Evolutionary conservation across 2,329 filamentous ascomycete genomes (phyloP), one percentile per base, ranked within the genome.

Genomic region (Xylaria sp.): DNA sequence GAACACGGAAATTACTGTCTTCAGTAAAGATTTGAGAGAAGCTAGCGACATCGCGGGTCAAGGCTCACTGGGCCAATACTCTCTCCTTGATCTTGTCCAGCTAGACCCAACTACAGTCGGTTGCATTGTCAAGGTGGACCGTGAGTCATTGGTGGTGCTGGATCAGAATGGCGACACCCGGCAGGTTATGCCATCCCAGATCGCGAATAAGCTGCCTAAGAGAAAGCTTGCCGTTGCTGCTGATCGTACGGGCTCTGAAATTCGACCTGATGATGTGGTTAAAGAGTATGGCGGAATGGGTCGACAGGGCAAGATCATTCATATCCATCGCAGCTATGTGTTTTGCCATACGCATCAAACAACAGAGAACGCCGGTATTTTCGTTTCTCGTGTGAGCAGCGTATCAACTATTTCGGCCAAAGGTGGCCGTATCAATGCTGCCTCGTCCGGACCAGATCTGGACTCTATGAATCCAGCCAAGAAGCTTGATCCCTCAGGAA

Each of bases 1-100:
- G 69, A 95, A 96, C 80, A 90, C 91, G 61, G 96, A 99, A 79
- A 94, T 99, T 74, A 97, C 94, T 0, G 96, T 99, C 40, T 99
- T 99, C 79, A 97, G 95, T 83, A 97, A 97, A 79, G 96, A 99
- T 82, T 83, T 99, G 69, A 89, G 97, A 73, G 93, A 97, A 80
- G 96, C 96, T 33, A 93, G 93, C 64, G 96, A 98, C 78, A 93
- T 94, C 74, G 94, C 94, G 71, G 94, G 93, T 17, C 90, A 94
- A 76, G 92, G 93, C 33, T 89, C 90, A 38, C 83, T 95, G n/a
- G 93, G 93, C 11, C 93, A 97, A 80, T 98, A 92, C 79, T 92
- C 94, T 74, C 89, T 99, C 40, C 93, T 97, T 74, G 96, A 99
- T 79, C 87, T 99, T 31, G 93, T 99, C 15, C 94, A 98, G 81